Percentiles rank a stretch among this genome's conserved stretches.
These are phyloP conservation scores for Kluyveromyces siamensis DNA, from an alignment of 805 yeast genomes.

Conservation along the genomic window DNA sequence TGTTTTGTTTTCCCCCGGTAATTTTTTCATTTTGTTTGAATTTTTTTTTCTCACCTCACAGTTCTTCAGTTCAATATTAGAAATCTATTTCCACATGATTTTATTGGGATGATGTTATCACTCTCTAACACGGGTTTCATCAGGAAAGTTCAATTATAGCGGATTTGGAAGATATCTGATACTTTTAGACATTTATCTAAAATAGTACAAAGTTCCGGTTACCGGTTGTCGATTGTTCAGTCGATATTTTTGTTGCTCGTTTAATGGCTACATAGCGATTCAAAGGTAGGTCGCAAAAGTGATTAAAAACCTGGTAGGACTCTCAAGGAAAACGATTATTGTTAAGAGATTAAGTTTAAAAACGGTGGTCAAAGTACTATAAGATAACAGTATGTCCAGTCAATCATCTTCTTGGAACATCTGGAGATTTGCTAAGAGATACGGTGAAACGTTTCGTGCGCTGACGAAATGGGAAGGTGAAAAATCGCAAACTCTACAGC, in stretches of 20 bases:
- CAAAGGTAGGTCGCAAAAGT: background rate
- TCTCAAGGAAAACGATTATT: too few species aligned
- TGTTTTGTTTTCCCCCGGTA: too few species aligned
- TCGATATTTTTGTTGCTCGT: background rate
- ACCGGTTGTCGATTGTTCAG: background rate
- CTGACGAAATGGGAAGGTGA: background rate
- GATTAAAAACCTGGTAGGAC: background rate
- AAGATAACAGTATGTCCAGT: background rate
- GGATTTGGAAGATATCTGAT: background rate
- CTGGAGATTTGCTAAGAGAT: conserved; percentile 1
- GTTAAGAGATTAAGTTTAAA: too few species aligned
- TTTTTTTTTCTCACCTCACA: too few species aligned
- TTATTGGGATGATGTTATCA: too few species aligned
- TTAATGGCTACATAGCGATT: background rate
- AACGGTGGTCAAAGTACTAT: too few species aligned
- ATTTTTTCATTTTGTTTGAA: too few species aligned
- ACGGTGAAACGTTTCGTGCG: background rate
- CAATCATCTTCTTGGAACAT: background rate
- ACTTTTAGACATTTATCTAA: too few species aligned
- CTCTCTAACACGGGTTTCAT: too few species aligned
- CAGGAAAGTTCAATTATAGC: too few species aligned
- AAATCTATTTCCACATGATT: too few species aligned
- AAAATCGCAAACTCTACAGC: background rate
- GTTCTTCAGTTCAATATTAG: too few species aligned
- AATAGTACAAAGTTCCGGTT: background rate